Conservation (phyloP, 495 filamentous ascomycete genomes). For the Neurospora terricola region DNA sequence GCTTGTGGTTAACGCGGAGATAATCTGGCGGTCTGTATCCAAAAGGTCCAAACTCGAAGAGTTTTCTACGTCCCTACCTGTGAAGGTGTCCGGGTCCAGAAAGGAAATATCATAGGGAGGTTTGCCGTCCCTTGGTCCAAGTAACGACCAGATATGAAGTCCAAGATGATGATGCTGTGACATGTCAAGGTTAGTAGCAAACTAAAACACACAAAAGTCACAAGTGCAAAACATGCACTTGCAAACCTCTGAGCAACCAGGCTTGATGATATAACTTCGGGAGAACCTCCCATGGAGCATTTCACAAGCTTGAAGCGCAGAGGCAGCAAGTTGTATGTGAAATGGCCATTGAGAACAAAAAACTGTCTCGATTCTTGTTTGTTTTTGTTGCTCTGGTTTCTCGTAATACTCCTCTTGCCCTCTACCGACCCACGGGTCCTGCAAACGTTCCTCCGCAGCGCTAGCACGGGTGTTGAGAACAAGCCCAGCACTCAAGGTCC, state of each 20-base stretch:
- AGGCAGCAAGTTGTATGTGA: slow-evolving; percentile 33
- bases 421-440: neutral
- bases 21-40: slow-evolving; percentile 46
- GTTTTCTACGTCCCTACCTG: slow-evolving; percentile 1
- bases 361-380: slow-evolving; percentile 6
- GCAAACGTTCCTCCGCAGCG: neutral
- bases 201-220: neutral
- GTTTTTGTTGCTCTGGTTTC: slow-evolving; percentile 7
- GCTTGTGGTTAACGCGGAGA: slow-evolving; percentile 57
- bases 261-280: slow-evolving; percentile 35
- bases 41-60: neutral
- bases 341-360: slow-evolving; percentile 50
- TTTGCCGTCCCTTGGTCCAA: neutral
- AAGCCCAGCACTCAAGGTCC: neutral
- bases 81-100: slow-evolving; percentile 1
- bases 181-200: slow-evolving; percentile 5
- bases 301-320: slow-evolving; percentile 38
- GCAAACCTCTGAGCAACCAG: slow-evolving; percentile 10
- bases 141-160: neutral
- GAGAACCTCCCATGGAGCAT: slow-evolving; percentile 56
- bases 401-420: neutral
- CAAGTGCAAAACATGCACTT: neutral
- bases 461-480: neutral
- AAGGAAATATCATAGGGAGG: neutral
- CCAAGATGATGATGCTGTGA: slow-evolving; percentile 4